phyloP scores from a whole-genome alignment of 306 rosid genomes.

The Malus fusca region DNA sequence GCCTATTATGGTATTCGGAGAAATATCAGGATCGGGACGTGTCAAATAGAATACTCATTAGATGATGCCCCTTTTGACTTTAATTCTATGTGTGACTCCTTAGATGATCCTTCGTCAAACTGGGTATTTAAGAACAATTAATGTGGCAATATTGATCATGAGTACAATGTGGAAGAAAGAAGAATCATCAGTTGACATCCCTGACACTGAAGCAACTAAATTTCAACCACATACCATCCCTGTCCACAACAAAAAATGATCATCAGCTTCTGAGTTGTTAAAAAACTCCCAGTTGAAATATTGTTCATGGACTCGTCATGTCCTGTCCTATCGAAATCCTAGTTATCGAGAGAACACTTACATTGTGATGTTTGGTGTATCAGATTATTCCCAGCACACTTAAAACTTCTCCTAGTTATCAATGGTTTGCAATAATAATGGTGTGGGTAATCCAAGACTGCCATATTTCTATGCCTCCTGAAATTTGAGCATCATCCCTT shows the following conservation, averaged over 20 bases:
- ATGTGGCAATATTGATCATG: not conserved
- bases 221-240: constrained; percentile 15
- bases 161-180: not conserved
- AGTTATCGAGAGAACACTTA: not conserved
- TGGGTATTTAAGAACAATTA: not conserved
- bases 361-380: too few relatives aligned
- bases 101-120: not conserved
- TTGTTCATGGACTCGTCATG: constrained; percentile 21
- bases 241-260: constrained; percentile 18
- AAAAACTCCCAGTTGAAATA: constrained; percentile 28
- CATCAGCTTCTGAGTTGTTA: constrained; percentile 10
- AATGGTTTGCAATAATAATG: constrained; percentile 35
- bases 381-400: too few relatives aligned
- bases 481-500: constrained; percentile 44
- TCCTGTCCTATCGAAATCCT: constrained; percentile 18
- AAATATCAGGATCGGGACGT: too few relatives aligned
- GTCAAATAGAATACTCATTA: too few relatives aligned
- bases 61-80: too few relatives aligned
- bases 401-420: not conserved
- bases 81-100: not conserved
- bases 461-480: constrained; percentile 43
- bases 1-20: too few relatives aligned
- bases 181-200: not conserved
- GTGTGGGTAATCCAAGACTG: constrained; percentile 34
- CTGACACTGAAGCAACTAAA: constrained; percentile 13